Evolutionary conservation across 306 rosid species (phyloP).

Genomic region (Pterocarpus macrocarpus): DNA sequence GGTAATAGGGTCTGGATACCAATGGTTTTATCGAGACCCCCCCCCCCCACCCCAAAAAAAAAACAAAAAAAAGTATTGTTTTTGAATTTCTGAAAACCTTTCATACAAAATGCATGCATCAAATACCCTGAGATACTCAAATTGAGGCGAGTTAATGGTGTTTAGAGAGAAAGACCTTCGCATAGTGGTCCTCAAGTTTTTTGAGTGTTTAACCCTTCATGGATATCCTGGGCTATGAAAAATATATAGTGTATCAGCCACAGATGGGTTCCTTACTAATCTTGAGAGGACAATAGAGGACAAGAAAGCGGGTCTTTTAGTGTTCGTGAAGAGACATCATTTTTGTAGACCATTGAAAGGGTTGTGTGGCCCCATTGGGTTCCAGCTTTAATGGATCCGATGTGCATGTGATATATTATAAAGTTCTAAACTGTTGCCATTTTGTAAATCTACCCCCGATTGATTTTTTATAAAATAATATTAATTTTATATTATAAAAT

Average conservation of each 20-base stretch:
- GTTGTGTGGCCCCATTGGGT: slow-evolving; percentile 20
- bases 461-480: not conserved
- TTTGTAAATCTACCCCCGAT: slow-evolving; percentile 7
- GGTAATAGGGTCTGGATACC: too few relatives aligned
- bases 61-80: not conserved
- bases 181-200: not conserved
- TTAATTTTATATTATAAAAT: not conserved
- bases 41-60: too few relatives aligned
- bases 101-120: not conserved
- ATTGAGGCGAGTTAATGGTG: not conserved
- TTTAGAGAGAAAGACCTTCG: not conserved
- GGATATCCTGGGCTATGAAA: slow-evolving; percentile 21
- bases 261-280: slow-evolving; percentile 8
- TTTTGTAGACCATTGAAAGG: slow-evolving; percentile 21
- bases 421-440: not conserved
- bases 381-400: not conserved
- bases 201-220: not conserved
- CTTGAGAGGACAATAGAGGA: slow-evolving; percentile 9
- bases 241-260: not conserved
- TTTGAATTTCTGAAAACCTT: not conserved
- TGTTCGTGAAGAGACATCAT: slow-evolving; percentile 33
- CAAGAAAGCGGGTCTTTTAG: not conserved
- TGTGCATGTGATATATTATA: slow-evolving; percentile 24
- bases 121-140: not conserved
- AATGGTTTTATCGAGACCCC: too few relatives aligned